Conservation (phyloP, 257 asterid genomes). For the Solanum pinnatisectum region DNA sequence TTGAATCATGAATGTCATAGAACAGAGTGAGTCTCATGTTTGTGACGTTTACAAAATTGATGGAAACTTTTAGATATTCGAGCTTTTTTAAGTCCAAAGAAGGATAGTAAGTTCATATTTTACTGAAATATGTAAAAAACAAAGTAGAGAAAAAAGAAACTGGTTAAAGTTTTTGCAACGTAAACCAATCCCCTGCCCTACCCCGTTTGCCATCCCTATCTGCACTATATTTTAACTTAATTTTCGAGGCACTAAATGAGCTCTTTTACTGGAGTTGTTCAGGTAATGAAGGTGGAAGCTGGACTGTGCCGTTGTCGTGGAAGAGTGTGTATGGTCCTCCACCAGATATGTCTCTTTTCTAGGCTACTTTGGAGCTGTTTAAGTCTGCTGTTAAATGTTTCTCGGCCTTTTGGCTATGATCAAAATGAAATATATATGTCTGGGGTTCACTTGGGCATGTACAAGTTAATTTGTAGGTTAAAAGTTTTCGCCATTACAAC, state of each 20-base stretch:
- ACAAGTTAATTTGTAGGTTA: neutral
- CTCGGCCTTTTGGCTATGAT: neutral
- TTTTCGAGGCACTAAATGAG: neutral
- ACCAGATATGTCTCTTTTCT: constrained; percentile 63
- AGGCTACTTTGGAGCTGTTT: constrained; percentile 6
- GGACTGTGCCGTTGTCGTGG: constrained; percentile 86
- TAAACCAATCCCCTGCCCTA: neutral
- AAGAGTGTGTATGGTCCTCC: constrained; percentile 93
- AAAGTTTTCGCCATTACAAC: neutral
- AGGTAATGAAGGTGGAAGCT: constrained; percentile 48
- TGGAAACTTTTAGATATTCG: neutral
- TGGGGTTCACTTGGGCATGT: neutral
- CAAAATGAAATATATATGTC: neutral
- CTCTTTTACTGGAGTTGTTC: constrained; percentile 1
- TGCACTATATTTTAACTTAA: neutral
- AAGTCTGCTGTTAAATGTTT: neutral
- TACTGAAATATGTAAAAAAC: neutral
- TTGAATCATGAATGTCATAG: neutral
- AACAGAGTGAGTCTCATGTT: neutral
- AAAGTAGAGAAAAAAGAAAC: neutral
- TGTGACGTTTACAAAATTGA: neutral
- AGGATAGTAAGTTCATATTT: neutral
- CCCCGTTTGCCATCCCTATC: neutral
- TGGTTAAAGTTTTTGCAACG: neutral
- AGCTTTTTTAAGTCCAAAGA: neutral